Conservation (phyloP, 192 early-diverging fungal genomes). For the Phycomyces nitens region DNA sequence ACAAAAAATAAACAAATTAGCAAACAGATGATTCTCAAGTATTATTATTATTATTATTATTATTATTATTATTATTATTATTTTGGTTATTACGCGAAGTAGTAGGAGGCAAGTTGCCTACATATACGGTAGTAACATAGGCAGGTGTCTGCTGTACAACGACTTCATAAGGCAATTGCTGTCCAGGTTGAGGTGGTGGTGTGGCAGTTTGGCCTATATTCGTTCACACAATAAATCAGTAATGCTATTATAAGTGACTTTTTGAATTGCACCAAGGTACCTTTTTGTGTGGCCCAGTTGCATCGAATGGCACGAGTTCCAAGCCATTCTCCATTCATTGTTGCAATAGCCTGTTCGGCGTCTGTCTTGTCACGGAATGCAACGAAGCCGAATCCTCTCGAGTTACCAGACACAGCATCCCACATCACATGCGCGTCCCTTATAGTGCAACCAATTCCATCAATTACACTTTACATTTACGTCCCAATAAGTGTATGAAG, state of each 20-base stretch:
- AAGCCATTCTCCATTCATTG: constrained; percentile 88
- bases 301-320: constrained; percentile 84
- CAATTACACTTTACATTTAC: no score
- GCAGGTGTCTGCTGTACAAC: constrained; percentile 72
- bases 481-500: background rate
- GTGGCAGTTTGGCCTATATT: constrained; percentile 34
- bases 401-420: constrained; percentile 84
- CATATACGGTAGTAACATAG: constrained; percentile 86
- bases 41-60: constrained; percentile 29
- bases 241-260: constrained; percentile 1
- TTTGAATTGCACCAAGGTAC: constrained; percentile 21
- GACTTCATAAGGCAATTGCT: constrained; percentile 63
- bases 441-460: background rate
- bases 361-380: constrained; percentile 84
- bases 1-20: constrained; percentile 8
- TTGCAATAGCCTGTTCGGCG: constrained; percentile 78
- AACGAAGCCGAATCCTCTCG: constrained; percentile 90
- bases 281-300: constrained; percentile 93
- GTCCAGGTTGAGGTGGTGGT: constrained; percentile 36
- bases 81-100: constrained; percentile 58
- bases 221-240: background rate
- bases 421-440: constrained; percentile 94
- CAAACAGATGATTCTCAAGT: no score
- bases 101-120: constrained; percentile 81
- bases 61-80: no score